Evolutionary conservation across 192 early-diverging fungal genomes (phyloP), one percentile per base, ranked within the genome.

Genomic region (Obelidium mucronatum): DNA sequence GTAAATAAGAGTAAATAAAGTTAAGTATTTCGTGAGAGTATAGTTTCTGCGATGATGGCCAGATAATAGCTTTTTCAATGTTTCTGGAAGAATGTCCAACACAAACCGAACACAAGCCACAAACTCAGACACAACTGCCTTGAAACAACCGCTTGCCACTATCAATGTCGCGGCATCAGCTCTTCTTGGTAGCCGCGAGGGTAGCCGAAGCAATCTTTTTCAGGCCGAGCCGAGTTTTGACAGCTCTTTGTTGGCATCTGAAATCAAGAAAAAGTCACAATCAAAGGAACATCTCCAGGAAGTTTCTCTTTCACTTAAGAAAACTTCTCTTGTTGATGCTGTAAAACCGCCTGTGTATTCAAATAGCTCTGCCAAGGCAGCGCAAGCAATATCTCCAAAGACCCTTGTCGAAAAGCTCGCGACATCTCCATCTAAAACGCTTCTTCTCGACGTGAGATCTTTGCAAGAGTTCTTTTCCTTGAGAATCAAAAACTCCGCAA

Each of bases 381-480:
- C 69, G 26, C 19, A n/a, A 19, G 33, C 69, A 37, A 5, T 72
- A 1, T n/a, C 51, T 22, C 2, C 53, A 22, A 36, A 54, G 36
- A 15, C 15, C 15, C n/a, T 72, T 11, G 5, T 72, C 5, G 36
- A 72, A 58, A 31, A 15, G 28, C 52, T 72, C 5, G 22, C 34
- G 37, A 58, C 8, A 31, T 11, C 51, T 1, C 34, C 52, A 13
- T 6, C 30, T 17, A 37, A 42, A 35, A 3, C 76, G 19, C 51
- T 83, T 35, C 55, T 75, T 3, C 40, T 83, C 30, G 82, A 83
- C 58, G 61, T 83, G 19, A 60, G 82, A 24, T 48, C 65, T 17
- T 30, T 75, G 4, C 60, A 74, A 40, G 76, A 78, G 37, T 83
- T 76, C 58, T n/a, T 28, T 1, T 19, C 26, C 28, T 42, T 68